These are phyloP conservation scores for Leucocoprinus leucothites DNA, from an alignment of 768 basidiomycete genomes.

Conservation along the genomic window DNA sequence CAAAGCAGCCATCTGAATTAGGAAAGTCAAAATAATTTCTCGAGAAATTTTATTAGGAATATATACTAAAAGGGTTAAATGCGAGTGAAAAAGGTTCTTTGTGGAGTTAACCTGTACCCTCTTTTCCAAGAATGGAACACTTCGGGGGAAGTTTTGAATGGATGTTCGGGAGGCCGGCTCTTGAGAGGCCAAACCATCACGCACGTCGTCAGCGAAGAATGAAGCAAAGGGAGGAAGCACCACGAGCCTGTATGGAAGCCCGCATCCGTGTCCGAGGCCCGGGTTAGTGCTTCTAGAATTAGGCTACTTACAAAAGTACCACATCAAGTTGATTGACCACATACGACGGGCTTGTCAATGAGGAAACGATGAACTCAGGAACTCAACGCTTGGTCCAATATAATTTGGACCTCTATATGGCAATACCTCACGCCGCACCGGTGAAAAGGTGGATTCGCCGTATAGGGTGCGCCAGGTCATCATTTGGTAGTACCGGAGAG, in stretches of 20 bases:
- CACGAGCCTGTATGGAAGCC: not conserved
- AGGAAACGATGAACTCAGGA: not conserved
- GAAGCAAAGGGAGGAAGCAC: slow-evolving; percentile 2
- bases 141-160: not conserved
- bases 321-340: not conserved
- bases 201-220: slow-evolving; percentile 3
- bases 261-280: slow-evolving; percentile 3
- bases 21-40: not conserved
- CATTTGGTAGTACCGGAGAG: not conserved
- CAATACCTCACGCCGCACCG: not conserved
- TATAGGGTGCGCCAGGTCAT: not conserved
- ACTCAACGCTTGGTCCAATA: not conserved
- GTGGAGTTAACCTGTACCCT: not conserved
- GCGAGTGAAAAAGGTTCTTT: not conserved
- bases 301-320: not conserved
- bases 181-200: not conserved
- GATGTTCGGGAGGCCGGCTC: slow-evolving; percentile 1
- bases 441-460: not conserved
- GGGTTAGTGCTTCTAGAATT: not conserved
- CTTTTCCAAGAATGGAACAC: slow-evolving; percentile 6
- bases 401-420: not conserved
- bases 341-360: not conserved
- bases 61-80: slow-evolving; percentile 5
- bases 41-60: not conserved
- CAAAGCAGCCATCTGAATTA: not conserved